Evolutionary conservation across 2,329 filamentous ascomycete species (phyloP), one percentile per base, ranked within the genome.

Genomic region (Aspergillus sp.): DNA sequence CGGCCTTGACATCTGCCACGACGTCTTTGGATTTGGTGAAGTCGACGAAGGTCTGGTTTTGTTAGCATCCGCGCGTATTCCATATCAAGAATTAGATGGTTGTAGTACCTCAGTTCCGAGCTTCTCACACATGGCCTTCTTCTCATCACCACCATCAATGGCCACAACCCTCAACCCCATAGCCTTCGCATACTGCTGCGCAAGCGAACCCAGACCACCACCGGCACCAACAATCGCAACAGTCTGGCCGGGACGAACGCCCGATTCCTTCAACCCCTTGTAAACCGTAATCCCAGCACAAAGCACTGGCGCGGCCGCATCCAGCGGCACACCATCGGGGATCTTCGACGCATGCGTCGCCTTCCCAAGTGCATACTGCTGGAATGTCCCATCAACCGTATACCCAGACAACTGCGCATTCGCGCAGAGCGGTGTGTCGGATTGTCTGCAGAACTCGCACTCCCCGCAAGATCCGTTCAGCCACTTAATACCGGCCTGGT

Each of bases 311-410:
- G 91, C 84, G 55, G 96, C 83, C 51, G 86, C 86, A 70, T 93
- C 91, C 44, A 96, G 86, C 58, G 86, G 80, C 61, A 89, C 84
- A 33, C 88, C 85, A 74, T 91, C 88, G 63, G 90, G 90, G 62
- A 97, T 90, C 65, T 88, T 86, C 24, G 91, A 90, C 17, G 95
- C 86, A 75, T 96, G 91, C 23, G 87, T 86, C 19, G 91, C 91
- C 76, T 96, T 96, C 66, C 87, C 92, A 62, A 96, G 84, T 74
- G 84, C 86, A 80, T 96, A 97, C 80, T 96, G 87, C 79, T 97
- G 93, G 84, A 97, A 97, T 51, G 88, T 87, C 41, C 93, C 93
- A 74, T 96, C 90, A 73, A 96, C 91, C 9, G 90, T 96, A 81
- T 95, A 96, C 54, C 93, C 93, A 1, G 90, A 95, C 44, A 96